These are phyloP conservation scores for Raffaelea albimanens DNA, from an alignment of 2,329 filamentous ascomycete species.

Conservation along the genomic window DNA sequence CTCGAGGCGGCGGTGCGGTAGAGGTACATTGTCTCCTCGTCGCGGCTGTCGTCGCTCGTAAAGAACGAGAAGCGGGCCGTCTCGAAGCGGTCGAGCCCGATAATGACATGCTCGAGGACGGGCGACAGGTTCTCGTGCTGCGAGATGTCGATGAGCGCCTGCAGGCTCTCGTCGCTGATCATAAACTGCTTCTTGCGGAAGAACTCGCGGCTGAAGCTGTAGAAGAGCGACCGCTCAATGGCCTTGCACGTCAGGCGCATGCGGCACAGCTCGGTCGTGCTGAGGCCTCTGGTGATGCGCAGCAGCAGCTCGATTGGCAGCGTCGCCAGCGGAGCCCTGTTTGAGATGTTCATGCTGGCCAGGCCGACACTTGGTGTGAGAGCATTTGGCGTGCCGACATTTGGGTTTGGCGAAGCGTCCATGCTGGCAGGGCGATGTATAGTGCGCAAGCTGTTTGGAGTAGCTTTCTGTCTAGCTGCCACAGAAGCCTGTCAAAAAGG, in stretches of 20 bases:
- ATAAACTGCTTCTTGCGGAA: slow-evolving; percentile 60
- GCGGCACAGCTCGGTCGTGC: slow-evolving; percentile 43
- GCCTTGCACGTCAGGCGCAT: slow-evolving; percentile 46
- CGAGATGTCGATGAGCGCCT: slow-evolving; percentile 44
- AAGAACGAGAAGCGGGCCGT: too few species aligned
- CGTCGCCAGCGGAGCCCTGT: slow-evolving; percentile 13
- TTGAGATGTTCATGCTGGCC: too few species aligned
- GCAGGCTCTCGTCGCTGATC: slow-evolving; percentile 46
- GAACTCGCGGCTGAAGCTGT: slow-evolving; percentile 50
- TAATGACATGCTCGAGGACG: slow-evolving; percentile 36
- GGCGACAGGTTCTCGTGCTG: slow-evolving; percentile 29
- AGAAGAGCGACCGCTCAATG: slow-evolving; percentile 43
- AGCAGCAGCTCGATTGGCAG: slow-evolving; percentile 51
- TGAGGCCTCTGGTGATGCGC: slow-evolving; percentile 41
- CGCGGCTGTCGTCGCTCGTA: neutral
- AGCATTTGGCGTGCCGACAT: too few species aligned
- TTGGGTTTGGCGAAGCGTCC: too few species aligned
- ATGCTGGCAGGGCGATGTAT: too few species aligned
- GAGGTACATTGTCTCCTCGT: neutral
- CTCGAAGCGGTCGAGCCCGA: slow-evolving; percentile 31
- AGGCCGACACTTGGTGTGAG: too few species aligned
- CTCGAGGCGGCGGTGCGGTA: neutral
- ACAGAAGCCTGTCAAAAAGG: too few species aligned
- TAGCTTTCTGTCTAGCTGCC: too few species aligned
- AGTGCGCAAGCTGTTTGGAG: too few species aligned